Conservation (phyloP, 305 asterid species). For the Fraxinus sp. region DNA sequence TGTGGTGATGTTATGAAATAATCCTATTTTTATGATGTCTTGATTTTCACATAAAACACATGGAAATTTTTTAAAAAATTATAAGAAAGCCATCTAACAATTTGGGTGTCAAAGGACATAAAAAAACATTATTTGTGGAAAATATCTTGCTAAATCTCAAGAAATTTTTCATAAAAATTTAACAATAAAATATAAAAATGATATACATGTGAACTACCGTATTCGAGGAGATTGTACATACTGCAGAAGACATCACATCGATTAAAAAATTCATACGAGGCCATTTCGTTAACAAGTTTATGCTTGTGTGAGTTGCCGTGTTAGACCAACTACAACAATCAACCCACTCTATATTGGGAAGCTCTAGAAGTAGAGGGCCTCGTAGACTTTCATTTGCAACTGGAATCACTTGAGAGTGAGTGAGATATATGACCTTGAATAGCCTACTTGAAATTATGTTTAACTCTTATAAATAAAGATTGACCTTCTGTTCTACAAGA, state of each 20-base stretch:
- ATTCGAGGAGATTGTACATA: not conserved
- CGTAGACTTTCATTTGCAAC: not conserved
- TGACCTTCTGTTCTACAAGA: not conserved
- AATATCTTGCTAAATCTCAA: not conserved
- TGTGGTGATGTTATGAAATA: not conserved
- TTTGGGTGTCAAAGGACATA: not conserved
- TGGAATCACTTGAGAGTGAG: not conserved
- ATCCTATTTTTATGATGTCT: not conserved
- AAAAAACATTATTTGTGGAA: not conserved
- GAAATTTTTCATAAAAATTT: not conserved
- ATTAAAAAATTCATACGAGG: not conserved
- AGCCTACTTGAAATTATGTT: not conserved
- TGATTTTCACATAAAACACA: not conserved
- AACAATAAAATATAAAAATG: not conserved
- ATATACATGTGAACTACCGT: not conserved
- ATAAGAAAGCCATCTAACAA: not conserved
- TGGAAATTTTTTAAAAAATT: not conserved
- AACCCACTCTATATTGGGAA: not conserved
- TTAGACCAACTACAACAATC: not conserved
- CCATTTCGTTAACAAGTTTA: not conserved
- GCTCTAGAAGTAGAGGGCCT: not conserved
- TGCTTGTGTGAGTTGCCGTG: not conserved
- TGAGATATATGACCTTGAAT: not conserved
- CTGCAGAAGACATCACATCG: not conserved
- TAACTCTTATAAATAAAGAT: not conserved